Conservation (phyloP, 2,329 filamentous ascomycete genomes). For the Nemania abortiva region DNA sequence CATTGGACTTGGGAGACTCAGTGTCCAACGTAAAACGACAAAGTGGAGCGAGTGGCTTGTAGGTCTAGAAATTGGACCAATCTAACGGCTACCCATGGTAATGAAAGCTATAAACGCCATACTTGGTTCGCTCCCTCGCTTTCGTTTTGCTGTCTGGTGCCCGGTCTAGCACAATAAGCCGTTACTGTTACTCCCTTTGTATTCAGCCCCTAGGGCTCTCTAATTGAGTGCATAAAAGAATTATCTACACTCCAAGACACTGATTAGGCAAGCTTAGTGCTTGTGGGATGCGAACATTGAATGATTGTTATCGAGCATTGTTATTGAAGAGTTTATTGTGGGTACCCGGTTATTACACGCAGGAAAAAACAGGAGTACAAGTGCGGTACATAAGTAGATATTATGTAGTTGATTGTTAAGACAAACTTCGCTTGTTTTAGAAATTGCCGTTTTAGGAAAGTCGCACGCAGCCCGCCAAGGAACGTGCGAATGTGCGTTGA, state of each 20-base stretch:
- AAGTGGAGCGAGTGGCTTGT: constrained; percentile 1
- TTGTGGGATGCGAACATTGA: neutral
- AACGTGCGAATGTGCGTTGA: neutral
- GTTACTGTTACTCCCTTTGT: too few relatives aligned
- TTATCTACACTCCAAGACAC: neutral
- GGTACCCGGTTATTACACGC: too few relatives aligned
- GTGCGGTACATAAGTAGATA: too few relatives aligned
- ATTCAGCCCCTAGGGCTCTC: too few relatives aligned
- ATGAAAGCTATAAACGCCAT: neutral
- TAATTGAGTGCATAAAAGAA: too few relatives aligned
- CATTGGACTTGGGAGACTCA: neutral
- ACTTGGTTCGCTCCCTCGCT: neutral
- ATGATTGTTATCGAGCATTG: neutral
- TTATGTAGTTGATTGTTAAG: neutral
- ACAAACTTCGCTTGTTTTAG: constrained; percentile 14
- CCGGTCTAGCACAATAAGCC: neutral
- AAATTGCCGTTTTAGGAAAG: constrained; percentile 30
- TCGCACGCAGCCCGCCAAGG: neutral
- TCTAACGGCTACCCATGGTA: neutral
- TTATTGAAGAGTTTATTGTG: too few relatives aligned
- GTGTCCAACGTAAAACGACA: neutral
- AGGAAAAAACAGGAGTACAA: too few relatives aligned
- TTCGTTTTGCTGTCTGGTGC: neutral
- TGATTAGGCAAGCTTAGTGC: neutral
- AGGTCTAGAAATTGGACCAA: neutral